phyloP scores from a whole-genome alignment of 768 basidiomycete genomes.

The Erythrobasidium yunnanense region DNA sequence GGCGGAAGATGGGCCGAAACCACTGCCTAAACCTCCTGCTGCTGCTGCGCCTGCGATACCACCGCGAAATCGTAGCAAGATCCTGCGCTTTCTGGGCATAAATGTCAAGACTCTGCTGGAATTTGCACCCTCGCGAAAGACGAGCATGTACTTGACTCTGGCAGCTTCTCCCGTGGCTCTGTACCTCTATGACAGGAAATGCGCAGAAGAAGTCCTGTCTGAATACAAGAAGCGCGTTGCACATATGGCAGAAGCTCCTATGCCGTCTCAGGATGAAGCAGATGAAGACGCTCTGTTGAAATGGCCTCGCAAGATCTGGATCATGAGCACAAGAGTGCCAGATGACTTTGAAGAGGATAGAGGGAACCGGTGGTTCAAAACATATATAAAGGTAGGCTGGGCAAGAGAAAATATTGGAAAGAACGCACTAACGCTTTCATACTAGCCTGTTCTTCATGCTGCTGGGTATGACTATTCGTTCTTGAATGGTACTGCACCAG shows the following conservation, averaged over 20 bases:
- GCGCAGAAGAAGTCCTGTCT: constrained; percentile 66
- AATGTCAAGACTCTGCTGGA: constrained; percentile 12
- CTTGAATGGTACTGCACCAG: constrained; percentile 66
- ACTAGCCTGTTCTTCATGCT: constrained; percentile 81
- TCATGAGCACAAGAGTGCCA: constrained; percentile 83
- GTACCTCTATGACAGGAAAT: constrained; percentile 73
- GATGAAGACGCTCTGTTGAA: constrained; percentile 46
- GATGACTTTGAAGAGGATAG: constrained; percentile 86
- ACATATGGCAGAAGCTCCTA: constrained; percentile 58
- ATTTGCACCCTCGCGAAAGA: constrained; percentile 11
- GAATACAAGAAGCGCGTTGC: constrained; percentile 70
- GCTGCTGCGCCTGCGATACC: background rate
- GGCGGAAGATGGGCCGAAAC: background rate
- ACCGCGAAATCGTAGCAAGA: background rate
- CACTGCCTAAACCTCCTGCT: background rate
- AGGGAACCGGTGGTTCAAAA: constrained; percentile 76
- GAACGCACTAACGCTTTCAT: background rate
- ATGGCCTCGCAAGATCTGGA: constrained; percentile 52
- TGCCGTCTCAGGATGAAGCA: constrained; percentile 52
- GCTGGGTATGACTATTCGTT: constrained; percentile 88
- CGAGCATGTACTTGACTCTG: constrained; percentile 8
- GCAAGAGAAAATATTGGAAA: background rate
- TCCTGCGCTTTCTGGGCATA: constrained; percentile 19
- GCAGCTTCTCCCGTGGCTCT: constrained; percentile 10
- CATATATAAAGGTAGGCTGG: constrained; percentile 77